Evolutionary conservation across 2,329 filamentous ascomycete species (phyloP).

Genomic region (Monosporascus sp.): DNA sequence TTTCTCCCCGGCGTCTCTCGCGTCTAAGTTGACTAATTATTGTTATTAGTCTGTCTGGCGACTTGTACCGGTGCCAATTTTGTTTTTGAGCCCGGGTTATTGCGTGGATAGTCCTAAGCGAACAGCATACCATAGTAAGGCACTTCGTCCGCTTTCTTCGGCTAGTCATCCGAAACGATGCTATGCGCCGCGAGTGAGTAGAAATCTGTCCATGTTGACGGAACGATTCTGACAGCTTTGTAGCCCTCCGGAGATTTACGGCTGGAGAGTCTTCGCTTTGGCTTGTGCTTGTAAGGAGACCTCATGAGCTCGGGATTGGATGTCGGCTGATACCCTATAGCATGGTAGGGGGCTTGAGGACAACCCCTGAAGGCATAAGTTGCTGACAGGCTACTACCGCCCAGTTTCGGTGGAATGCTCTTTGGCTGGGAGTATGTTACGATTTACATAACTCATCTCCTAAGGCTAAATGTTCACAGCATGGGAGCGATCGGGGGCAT

Average conservation of each 20-base stretch:
- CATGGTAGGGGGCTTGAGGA: constrained; percentile 1
- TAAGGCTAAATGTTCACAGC: constrained; percentile 38
- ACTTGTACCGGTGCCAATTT: too few relatives aligned
- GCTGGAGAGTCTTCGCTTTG: constrained; percentile 62
- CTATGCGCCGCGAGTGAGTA: constrained; percentile 54
- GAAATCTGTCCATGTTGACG: background rate
- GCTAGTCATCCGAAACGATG: constrained; percentile 61
- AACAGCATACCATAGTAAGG: constrained; percentile 31
- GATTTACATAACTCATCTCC: background rate
- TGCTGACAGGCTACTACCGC: constrained; percentile 36
- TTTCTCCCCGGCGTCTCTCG: too few relatives aligned
- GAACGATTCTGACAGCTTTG: background rate
- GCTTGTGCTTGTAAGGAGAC: constrained; percentile 46
- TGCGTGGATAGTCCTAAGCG: too few relatives aligned
- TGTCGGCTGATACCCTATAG: background rate
- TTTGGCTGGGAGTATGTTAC: constrained; percentile 36
- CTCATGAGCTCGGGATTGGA: background rate
- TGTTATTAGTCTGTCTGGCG: too few relatives aligned
- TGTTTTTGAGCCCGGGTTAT: too few relatives aligned
- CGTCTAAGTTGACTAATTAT: too few relatives aligned
- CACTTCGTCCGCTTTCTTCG: constrained; percentile 39
- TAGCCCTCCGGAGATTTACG: constrained; percentile 59
- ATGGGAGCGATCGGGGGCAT: constrained; percentile 66
- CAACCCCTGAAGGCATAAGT: background rate
- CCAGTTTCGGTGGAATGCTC: constrained; percentile 53